Conservation (phyloP, 2,329 filamentous ascomycete genomes). For the Penicillium sp. region DNA sequence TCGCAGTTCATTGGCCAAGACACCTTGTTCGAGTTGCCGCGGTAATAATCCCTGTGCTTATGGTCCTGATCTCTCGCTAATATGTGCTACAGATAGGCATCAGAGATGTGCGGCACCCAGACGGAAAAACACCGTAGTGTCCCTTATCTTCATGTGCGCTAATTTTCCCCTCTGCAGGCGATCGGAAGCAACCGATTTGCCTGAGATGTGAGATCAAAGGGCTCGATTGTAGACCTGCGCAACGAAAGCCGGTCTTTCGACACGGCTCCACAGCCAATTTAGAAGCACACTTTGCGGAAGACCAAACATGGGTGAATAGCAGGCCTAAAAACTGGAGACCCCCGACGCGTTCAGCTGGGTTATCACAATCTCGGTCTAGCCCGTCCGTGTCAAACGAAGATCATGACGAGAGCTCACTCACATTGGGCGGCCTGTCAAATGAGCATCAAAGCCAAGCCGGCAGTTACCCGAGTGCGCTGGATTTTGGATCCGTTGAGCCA, state of each 20-base stretch:
- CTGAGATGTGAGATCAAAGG: slow-evolving; percentile 15
- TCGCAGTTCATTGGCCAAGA: not conserved
- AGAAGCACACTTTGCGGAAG: slow-evolving; percentile 9
- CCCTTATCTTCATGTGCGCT: not conserved
- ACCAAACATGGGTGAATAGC: slow-evolving; percentile 26
- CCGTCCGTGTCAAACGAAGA: not conserved
- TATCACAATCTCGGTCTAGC: not conserved
- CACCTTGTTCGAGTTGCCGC: not conserved
- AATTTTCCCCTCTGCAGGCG: slow-evolving; percentile 1
- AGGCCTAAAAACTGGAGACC: slow-evolving; percentile 17
- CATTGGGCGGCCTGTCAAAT: not conserved
- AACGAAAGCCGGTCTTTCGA: slow-evolving; percentile 16
- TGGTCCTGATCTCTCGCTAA: not conserved
- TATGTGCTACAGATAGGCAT: slow-evolving; percentile 3
- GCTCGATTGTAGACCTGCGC: slow-evolving; percentile 12
- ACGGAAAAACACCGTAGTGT: too few relatives aligned
- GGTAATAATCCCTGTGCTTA: not conserved
- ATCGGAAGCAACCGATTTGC: slow-evolving; percentile 17
- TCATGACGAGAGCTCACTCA: not conserved
- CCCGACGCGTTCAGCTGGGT: not conserved
- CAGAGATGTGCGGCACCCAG: slow-evolving; percentile 7
- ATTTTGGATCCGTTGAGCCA: not conserved
- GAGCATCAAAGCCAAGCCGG: not conserved
- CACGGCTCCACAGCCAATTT: slow-evolving; percentile 18
- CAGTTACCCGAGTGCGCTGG: not conserved